These are phyloP conservation scores for Camellia oleifera DNA, from an alignment of 179 eudicot species.

Conservation along the genomic window DNA sequence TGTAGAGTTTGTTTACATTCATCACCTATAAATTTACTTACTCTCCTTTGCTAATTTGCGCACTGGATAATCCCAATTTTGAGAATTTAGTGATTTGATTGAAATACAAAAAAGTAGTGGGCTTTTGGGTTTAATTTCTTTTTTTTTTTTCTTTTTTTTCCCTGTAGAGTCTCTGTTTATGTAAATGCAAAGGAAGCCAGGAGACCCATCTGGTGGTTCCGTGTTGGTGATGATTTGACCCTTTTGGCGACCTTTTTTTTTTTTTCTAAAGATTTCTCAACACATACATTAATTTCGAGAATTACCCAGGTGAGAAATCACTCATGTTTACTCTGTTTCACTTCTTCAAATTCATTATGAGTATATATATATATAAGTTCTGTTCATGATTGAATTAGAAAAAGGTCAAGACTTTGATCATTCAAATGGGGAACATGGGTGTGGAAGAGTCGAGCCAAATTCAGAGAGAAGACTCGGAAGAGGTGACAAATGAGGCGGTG, in stretches of 20 bases:
- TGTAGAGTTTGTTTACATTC: not conserved
- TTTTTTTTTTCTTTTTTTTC: no score
- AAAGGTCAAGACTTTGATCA: not conserved
- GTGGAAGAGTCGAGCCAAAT: conserved; percentile 19
- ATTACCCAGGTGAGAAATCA: conserved; percentile 10
- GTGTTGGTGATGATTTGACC: not conserved
- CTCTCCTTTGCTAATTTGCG: not conserved
- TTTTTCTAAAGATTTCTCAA: not conserved
- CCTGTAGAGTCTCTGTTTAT: not conserved
- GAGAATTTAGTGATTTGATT: not conserved
- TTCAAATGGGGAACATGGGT: not conserved
- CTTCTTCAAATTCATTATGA: not conserved
- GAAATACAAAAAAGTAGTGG: not conserved
- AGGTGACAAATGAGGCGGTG: not conserved
- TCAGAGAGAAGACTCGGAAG: conserved; percentile 24
- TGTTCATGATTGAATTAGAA: not conserved
- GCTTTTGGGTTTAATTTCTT: not conserved
- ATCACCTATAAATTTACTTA: not conserved
- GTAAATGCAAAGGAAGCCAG: conserved; percentile 7
- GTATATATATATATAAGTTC: not conserved
- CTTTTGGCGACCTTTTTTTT: not conserved
- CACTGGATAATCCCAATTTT: not conserved
- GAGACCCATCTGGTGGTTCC: not conserved
- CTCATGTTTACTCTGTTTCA: not conserved
- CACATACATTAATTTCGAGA: not conserved